Conservation (phyloP, 768 basidiomycete genomes). For the Boletales sp. region DNA sequence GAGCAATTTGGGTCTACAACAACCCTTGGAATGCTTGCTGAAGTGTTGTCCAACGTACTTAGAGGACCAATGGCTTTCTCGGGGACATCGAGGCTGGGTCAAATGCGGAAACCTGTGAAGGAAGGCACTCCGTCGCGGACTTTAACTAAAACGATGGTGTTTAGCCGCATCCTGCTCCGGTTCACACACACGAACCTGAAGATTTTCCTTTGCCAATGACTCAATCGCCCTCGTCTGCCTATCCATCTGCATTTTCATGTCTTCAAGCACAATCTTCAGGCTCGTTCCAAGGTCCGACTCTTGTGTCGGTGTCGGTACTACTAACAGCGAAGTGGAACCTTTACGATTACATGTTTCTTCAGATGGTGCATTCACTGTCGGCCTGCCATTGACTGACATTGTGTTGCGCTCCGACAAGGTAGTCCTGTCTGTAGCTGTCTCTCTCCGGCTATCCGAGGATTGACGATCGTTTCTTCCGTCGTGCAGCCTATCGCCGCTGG, state of each 20-base stretch:
- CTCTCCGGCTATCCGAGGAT: slow-evolving; percentile 10
- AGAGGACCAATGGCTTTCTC: slow-evolving; percentile 15
- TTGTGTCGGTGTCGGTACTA: slow-evolving; percentile 13
- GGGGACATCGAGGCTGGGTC: slow-evolving; percentile 13
- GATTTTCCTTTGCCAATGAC: slow-evolving; percentile 43
- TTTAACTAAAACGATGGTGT: slow-evolving; percentile 10
- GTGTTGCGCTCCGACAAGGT: slow-evolving; percentile 11
- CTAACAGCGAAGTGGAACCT: slow-evolving; percentile 8
- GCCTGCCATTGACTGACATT: slow-evolving; percentile 6
- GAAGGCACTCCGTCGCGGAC: slow-evolving; percentile 9
- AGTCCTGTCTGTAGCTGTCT: slow-evolving; percentile 10
- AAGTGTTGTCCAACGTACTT: neutral
- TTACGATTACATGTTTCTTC: slow-evolving; percentile 13
- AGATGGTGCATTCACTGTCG: slow-evolving; percentile 2
- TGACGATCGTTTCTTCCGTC: slow-evolving; percentile 12
- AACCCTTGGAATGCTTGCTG: neutral
- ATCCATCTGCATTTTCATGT: slow-evolving; percentile 49
- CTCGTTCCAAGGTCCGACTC: slow-evolving; percentile 21
- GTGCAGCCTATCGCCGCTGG: neutral
- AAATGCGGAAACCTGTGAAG: slow-evolving; percentile 9
- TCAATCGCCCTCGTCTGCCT: slow-evolving; percentile 45
- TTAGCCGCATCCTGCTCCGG: slow-evolving; percentile 6
- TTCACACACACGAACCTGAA: slow-evolving; percentile 33
- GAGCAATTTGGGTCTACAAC: too few relatives aligned
- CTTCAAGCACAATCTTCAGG: slow-evolving; percentile 36